Conservation (phyloP, 1,284 basidiomycete genomes). For the Papiliotrema laurentii region DNA sequence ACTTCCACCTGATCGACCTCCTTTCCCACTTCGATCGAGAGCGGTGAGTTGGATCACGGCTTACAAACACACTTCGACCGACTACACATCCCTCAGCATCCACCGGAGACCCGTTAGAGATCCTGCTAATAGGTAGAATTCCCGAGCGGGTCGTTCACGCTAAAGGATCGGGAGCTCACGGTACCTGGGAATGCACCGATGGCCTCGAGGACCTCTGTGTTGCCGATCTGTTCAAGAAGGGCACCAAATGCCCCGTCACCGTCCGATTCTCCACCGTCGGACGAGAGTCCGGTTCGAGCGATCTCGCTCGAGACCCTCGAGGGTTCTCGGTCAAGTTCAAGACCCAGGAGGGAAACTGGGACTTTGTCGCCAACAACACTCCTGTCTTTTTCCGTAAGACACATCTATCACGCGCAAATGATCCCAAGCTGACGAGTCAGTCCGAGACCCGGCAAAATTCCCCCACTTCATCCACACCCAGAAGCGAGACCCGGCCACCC, state of each 20-base stretch:
- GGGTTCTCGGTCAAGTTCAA: constrained; percentile 88
- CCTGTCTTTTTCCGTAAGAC: constrained; percentile 67
- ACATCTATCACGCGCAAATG: constrained; percentile 55
- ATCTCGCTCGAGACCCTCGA: constrained; percentile 83
- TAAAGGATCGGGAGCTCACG: constrained; percentile 70
- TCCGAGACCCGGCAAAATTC: constrained; percentile 57
- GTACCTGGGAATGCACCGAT: constrained; percentile 80
- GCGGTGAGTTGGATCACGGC: constrained; percentile 50
- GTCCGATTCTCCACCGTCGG: constrained; percentile 52
- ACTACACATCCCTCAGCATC: background rate
- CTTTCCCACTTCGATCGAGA: constrained; percentile 89
- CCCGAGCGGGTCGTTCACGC: constrained; percentile 77
- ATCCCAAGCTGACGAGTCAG: constrained; percentile 49
- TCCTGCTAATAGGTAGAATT: constrained; percentile 50
- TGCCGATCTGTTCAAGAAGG: constrained; percentile 68
- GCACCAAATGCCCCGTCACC: constrained; percentile 57
- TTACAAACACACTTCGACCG: background rate
- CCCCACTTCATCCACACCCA: constrained; percentile 90
- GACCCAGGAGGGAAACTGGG: constrained; percentile 83
- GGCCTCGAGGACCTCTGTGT: constrained; percentile 74
- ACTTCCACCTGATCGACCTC: constrained; percentile 83
- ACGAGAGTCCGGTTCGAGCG: constrained; percentile 77
- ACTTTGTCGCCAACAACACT: constrained; percentile 87
- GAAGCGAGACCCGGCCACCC: constrained; percentile 63
- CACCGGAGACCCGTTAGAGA: background rate